phyloP scores from a whole-genome alignment of 495 filamentous ascomycete genomes.

The Pseudomonodictys pantanalensis region DNA sequence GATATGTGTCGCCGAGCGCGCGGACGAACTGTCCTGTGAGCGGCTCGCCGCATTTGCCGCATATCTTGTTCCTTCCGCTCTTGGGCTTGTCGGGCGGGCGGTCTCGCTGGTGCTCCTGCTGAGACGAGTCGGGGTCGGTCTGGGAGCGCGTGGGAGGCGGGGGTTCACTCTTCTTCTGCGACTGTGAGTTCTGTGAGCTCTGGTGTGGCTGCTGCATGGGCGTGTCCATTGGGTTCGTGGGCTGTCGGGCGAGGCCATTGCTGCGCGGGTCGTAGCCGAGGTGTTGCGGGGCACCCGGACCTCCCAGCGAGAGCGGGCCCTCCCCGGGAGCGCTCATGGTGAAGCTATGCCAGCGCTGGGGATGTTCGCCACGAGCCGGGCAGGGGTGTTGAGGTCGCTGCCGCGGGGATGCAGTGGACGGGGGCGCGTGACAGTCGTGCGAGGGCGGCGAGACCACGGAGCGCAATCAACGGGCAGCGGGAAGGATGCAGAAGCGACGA shows the following conservation, averaged over 20 bases:
- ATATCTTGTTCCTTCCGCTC: constrained; percentile 52
- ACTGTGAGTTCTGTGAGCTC: constrained; percentile 1
- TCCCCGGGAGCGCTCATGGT: constrained; percentile 35
- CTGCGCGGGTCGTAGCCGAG: constrained; percentile 25
- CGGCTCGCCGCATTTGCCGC: constrained; percentile 81
- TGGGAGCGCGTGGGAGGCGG: not conserved
- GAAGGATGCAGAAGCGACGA: not conserved
- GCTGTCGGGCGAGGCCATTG: constrained; percentile 27
- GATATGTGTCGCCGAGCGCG: constrained; percentile 86
- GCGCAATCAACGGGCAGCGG: not conserved
- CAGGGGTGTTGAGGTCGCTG: not conserved
- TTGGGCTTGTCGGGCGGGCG: constrained; percentile 10
- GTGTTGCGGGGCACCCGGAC: constrained; percentile 15
- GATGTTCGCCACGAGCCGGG: not conserved
- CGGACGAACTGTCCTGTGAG: constrained; percentile 95
- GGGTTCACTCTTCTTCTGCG: not conserved
- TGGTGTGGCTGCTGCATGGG: no score
- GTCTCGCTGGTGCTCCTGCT: not conserved
- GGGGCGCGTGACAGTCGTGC: not conserved
- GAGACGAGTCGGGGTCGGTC: constrained; percentile 23
- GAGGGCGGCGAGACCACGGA: not conserved
- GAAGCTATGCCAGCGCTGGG: constrained; percentile 8
- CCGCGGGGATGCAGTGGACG: not conserved
- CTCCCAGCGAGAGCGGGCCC: constrained; percentile 34
- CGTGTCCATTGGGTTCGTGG: constrained; percentile 18